A percentile compares a stretch with the other conserved stretches of the same genome.
These are phyloP conservation scores for Spirogloea muscicola DNA, from an alignment of 139 green algal species.

Conservation along the genomic window DNA sequence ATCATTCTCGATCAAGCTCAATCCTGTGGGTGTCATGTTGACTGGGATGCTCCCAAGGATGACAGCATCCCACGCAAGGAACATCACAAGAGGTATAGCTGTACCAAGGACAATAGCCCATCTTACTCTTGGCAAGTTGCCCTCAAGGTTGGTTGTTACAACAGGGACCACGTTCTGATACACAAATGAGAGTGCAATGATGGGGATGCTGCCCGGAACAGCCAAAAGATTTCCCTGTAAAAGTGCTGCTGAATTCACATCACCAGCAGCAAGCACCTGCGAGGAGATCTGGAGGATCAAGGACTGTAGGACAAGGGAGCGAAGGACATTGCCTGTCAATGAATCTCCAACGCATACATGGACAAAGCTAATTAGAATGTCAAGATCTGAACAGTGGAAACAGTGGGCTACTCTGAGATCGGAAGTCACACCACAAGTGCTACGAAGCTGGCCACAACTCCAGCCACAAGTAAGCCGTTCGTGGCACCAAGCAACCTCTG, in stretches of 20 bases:
- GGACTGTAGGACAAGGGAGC: too few species aligned
- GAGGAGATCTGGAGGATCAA: too few species aligned
- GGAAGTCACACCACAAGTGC: slow-evolving; percentile 59
- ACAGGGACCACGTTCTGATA: slow-evolving; percentile 68
- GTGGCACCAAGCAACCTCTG: slow-evolving; percentile 22
- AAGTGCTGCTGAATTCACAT: slow-evolving; percentile 1
- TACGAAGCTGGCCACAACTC: slow-evolving; percentile 54
- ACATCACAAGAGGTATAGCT: slow-evolving; percentile 69
- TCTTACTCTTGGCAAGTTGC: slow-evolving; percentile 50
- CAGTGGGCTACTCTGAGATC: too few species aligned
- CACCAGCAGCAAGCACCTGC: slow-evolving; percentile 36
- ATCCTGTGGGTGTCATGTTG: neutral
- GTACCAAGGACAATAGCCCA: slow-evolving; percentile 57
- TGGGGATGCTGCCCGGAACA: slow-evolving; percentile 62
- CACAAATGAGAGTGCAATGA: slow-evolving; percentile 57
- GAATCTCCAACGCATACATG: too few species aligned
- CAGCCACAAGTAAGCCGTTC: slow-evolving; percentile 44
- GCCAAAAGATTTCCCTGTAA: slow-evolving; percentile 55
- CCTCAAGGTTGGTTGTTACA: slow-evolving; percentile 55
- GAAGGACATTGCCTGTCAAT: too few species aligned
- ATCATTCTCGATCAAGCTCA: slow-evolving; percentile 34
- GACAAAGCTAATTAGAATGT: too few species aligned
- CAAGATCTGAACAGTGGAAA: too few species aligned
- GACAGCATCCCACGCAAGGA: slow-evolving; percentile 71
- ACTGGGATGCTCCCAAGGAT: slow-evolving; percentile 59